A percentile compares a stretch with the other conserved stretches of the same genome.
phyloP scores from a whole-genome alignment of 225 moss, liverwort and hornwort species.

The Polytrichum commune region DNA sequence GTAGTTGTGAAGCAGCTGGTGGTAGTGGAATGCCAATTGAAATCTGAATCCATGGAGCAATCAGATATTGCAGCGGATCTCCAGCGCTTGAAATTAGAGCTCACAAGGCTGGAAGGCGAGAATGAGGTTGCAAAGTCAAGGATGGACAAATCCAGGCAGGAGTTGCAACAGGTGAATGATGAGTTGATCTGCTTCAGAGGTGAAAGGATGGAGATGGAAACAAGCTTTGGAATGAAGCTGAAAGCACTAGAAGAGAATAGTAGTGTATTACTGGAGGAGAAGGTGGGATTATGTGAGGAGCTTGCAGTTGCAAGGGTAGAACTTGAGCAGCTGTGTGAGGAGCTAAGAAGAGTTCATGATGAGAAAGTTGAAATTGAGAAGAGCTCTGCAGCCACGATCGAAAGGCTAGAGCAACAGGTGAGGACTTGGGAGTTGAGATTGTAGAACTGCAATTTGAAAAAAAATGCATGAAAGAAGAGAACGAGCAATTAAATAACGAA shows the following conservation, averaged over 20 bases:
- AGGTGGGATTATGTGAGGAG: slow-evolving; percentile 11
- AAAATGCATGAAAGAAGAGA: slow-evolving; percentile 33
- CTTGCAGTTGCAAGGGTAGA: slow-evolving; percentile 20
- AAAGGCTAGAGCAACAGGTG: slow-evolving; percentile 37
- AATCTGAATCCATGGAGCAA: slow-evolving; percentile 19
- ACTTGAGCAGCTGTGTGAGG: slow-evolving; percentile 19
- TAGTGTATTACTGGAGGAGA: slow-evolving; percentile 20
- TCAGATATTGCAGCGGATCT: slow-evolving; percentile 22
- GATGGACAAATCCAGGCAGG: slow-evolving; percentile 27
- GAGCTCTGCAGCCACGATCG: slow-evolving; percentile 11
- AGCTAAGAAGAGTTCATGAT: slow-evolving; percentile 8
- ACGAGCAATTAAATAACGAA: slow-evolving; percentile 19
- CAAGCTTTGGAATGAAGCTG: slow-evolving; percentile 22
- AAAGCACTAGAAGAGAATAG: slow-evolving; percentile 16
- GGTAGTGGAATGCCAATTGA: slow-evolving; percentile 23
- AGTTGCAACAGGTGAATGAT: slow-evolving; percentile 19
- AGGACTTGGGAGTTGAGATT: slow-evolving; percentile 29
- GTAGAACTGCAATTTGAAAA: slow-evolving; percentile 33
- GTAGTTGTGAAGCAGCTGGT: slow-evolving; percentile 16
- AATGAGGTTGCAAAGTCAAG: slow-evolving; percentile 10
- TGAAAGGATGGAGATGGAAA: slow-evolving; percentile 21
- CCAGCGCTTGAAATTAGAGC: slow-evolving; percentile 19
- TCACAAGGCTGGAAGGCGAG: slow-evolving; percentile 29
- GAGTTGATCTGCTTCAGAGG: slow-evolving; percentile 16
- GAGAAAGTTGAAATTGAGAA: slow-evolving; percentile 20